phyloP scores from a whole-genome alignment of 176 grass and related monocot species.

The Saccharum spontaneum region DNA sequence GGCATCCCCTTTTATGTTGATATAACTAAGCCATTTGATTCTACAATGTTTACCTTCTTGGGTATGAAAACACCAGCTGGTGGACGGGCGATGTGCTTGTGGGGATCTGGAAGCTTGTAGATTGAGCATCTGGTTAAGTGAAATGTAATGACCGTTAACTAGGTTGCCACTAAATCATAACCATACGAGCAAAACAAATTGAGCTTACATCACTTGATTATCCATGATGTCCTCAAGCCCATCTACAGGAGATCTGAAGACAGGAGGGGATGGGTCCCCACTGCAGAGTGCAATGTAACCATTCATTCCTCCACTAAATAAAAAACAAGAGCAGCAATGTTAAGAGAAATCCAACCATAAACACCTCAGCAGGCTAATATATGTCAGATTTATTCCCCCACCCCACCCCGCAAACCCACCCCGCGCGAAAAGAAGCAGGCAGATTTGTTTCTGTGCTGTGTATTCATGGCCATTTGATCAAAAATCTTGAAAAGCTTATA shows the following conservation, averaged over 20 bases:
- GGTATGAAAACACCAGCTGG: constrained; percentile 89
- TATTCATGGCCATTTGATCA: constrained; percentile 10
- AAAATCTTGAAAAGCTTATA: constrained; percentile 1
- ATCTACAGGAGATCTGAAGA: constrained; percentile 88
- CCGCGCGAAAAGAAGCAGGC: not conserved
- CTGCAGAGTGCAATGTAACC: constrained; percentile 82
- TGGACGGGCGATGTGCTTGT: constrained; percentile 80
- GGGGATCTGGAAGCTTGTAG: constrained; percentile 89
- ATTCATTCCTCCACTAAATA: constrained; percentile 93
- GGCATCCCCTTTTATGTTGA: not conserved
- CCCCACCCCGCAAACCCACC: no score
- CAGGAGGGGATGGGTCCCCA: constrained; percentile 85
- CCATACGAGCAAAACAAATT: not conserved
- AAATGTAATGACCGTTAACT: constrained; percentile 32
- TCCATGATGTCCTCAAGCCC: constrained; percentile 87
- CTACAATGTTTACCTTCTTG: constrained; percentile 61
- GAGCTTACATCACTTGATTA: constrained; percentile 99
- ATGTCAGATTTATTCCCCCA: not conserved
- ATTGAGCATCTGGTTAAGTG: constrained; percentile 64
- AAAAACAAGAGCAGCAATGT: constrained; percentile 18
- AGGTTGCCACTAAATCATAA: not conserved
- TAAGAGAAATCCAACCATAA: constrained; percentile 20
- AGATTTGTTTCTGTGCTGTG: not conserved
- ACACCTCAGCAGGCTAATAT: constrained; percentile 5
- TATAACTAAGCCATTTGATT: not conserved